Base-by-base conservation (phyloP, 495 filamentous ascomycete genomes). In the Mytilinidion resinicola region DNA sequence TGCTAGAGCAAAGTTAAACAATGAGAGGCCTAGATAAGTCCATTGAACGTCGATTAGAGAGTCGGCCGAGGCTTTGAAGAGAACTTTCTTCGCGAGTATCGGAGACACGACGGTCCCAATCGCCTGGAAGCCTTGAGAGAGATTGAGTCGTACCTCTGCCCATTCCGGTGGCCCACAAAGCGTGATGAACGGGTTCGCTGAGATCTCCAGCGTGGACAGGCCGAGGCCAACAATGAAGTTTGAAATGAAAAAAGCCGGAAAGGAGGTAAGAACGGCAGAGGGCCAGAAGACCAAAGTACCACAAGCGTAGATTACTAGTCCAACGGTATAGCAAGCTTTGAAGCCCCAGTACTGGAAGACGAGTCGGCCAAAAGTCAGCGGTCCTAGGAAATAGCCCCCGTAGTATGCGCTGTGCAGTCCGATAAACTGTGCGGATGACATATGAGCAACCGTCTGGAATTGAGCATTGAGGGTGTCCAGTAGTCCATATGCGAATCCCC, bases 251-350 rank as follows among this genome's bases (percentile, higher is more conserved):
- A 87, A 86, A 4, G 85, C 84, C 3, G 78, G 73, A 35, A 84
- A 86, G 0, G 84, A 87, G 0, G 78, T 80, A 39, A 87, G 72
- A 8, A 88, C 84, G 1, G 85, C 83, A 7, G 83, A 84, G 0
- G 85, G 85, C 85, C 85, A 89, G 70, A 87, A 89, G 12, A 87
- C 72, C n/a, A 88, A 69, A 0, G 82, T 77, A 0, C 85, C 85
- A 54, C 78, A 80, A 8, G 80, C 82, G 62, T 86, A 86, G 9
- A 86, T 77, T 60, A 74, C 77, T 1, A 89, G 74, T 1, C 85
- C 85, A 3, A 81, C 77, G 38, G 82, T 83, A 60, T 85, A 85
- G 12, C 82, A 84, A 11, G 77, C 72, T 61, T 85, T 86, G 74
- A 87, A 89, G 0, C 85, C 85, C 76, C 80, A 86, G 42, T 70